Evolutionary conservation across 2,329 filamentous ascomycete genomes (phyloP), one percentile per base, ranked within the genome.

Genomic region (Fusarium bulbicola): DNA sequence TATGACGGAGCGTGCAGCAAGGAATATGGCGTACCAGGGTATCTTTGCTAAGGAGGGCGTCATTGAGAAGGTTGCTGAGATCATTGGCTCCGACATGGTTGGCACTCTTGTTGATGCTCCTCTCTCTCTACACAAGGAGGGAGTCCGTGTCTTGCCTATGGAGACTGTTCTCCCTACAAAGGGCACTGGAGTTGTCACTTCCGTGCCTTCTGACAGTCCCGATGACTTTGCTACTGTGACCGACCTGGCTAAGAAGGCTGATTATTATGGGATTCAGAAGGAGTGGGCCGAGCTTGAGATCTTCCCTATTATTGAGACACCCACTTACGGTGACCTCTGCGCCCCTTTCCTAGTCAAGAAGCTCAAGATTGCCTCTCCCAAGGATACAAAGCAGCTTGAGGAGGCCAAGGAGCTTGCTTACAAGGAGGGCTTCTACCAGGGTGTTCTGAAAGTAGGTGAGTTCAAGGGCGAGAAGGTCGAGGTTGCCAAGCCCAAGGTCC

Each of bases 341-440:
- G 96, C 96, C 1, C 92, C 93, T 74, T 89, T 91, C 77, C 86
- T 99, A 66, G 93, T 97, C 60, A 94, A 98, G 86, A 91, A 96
- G 82, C 87, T 98, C 81, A 98, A 98, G 88, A 99, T 99, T 80
- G 92, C 94, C 74, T 98, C 95, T 18, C 95, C 96, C 70, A 99
- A 99, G 84, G 96, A 99, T 80, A 89, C 92, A 40, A 96, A 93
- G 81, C 83, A 95, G 83, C 90, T 99, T 52, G 93, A 93, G 50
- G 93, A 98, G 82, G 96, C 96, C 50, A 99, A 99, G 85, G 95
- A 98, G 76, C 86, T 97, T 74, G 95, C 96, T 1, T 99, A 99
- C 88, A 97, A 96, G 84, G 95, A 98, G 80, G 96, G 95, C 21
- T 98, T 94, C 86, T 99, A 99, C 86, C 95, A 97, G 84, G 96